phyloP scores from a whole-genome alignment of 140 eudicot species.

The Flaveria floridana region DNA sequence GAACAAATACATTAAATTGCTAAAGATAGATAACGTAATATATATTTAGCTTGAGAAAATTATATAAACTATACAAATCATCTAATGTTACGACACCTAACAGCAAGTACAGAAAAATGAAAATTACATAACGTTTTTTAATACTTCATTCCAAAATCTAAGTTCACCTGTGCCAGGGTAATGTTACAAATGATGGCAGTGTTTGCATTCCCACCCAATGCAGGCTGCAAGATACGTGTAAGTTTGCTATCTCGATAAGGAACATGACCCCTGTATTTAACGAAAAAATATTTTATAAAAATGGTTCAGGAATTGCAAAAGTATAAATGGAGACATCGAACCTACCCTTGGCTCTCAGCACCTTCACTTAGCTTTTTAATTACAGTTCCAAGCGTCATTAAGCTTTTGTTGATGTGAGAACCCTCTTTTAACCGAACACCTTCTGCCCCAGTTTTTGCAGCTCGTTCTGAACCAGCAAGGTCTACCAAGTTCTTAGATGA shows the following conservation, averaged over 20 bases:
- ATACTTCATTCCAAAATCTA: conserved; percentile 2
- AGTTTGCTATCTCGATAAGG: conserved; percentile 98
- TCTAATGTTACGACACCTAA: conserved; percentile 8
- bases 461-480: conserved; percentile 97
- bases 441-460: conserved; percentile 83
- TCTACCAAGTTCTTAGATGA: conserved; percentile 78
- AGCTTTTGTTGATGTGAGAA: conserved; percentile 92
- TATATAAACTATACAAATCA: neutral
- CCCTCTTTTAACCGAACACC: conserved; percentile 96
- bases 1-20: neutral
- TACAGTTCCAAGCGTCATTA: conserved; percentile 97
- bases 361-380: conserved; percentile 98
- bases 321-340: conserved; percentile 11
- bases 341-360: conserved; percentile 96
- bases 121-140: neutral
- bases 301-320: neutral
- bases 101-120: neutral
- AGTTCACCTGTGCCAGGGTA: conserved; percentile 90
- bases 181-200: conserved; percentile 98
- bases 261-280: conserved; percentile 78
- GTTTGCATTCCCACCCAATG: conserved; percentile 97
- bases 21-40: neutral
- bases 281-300: conserved; percentile 10
- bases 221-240: conserved; percentile 96
- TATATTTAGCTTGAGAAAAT: conserved; percentile 5